phyloP scores from a whole-genome alignment of 257 asterid genomes.

The Capsicum chinense region DNA sequence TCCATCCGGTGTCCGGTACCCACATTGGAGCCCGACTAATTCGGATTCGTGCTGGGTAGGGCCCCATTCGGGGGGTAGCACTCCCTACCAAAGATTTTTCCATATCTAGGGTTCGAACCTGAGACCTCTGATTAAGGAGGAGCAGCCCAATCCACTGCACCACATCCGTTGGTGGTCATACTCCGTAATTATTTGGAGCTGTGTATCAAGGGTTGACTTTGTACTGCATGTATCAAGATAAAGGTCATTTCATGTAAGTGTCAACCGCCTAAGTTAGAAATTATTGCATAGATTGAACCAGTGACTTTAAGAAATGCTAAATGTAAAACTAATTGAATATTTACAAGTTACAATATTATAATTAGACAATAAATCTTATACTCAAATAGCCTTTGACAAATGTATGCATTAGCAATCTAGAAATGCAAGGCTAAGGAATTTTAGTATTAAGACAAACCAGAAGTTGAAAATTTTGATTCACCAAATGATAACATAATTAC shows the following conservation, averaged over 20 bases:
- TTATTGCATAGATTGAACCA: not conserved
- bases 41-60: too few relatives aligned
- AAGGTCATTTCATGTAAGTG: not conserved
- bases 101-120: too few relatives aligned
- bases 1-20: too few relatives aligned
- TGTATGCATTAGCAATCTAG: not conserved
- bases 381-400: not conserved
- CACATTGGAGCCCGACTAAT: too few relatives aligned
- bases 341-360: not conserved
- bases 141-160: too few relatives aligned
- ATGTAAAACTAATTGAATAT: not conserved
- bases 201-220: not conserved
- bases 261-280: conserved; percentile 3
- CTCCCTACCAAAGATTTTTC: too few relatives aligned
- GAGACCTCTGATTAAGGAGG: too few relatives aligned
- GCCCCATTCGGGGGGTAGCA: too few relatives aligned
- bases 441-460: not conserved
- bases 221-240: not conserved
- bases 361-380: not conserved
- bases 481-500: not conserved
- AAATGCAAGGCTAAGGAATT: not conserved
- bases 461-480: not conserved
- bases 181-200: not conserved
- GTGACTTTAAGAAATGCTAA: not conserved
- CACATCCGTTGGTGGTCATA: too few relatives aligned